These are phyloP conservation scores for Cyanidiococcus yangmingshanensis DNA, from an alignment of 23 red algal genomes.

Conservation along the genomic window DNA sequence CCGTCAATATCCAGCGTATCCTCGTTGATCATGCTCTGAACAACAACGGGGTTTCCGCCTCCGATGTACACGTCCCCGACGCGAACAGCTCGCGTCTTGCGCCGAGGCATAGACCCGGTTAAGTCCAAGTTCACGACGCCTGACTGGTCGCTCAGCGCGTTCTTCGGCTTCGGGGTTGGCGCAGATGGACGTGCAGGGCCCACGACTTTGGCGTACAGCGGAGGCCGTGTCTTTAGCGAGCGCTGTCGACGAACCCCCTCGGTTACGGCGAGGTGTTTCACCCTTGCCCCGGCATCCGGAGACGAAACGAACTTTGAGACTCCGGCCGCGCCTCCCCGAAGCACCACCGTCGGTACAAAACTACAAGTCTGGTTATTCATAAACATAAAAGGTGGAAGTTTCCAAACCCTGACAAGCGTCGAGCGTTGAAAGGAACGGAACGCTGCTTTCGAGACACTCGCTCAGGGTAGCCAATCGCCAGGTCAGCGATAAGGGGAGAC, in stretches of 20 bases:
- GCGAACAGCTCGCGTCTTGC: slow-evolving; percentile 69
- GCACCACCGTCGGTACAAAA: background rate
- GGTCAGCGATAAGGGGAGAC: too few relatives aligned
- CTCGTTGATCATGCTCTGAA: slow-evolving; percentile 99
- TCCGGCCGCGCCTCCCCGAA: background rate
- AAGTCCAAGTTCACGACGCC: slow-evolving; percentile 57
- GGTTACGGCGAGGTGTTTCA: background rate
- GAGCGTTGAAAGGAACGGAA: too few relatives aligned
- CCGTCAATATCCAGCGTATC: slow-evolving; percentile 92
- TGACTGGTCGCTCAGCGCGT: slow-evolving; percentile 61
- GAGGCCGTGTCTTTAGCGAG: background rate
- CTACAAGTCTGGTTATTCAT: too few relatives aligned
- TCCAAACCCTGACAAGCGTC: too few relatives aligned
- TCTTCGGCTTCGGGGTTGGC: slow-evolving; percentile 29
- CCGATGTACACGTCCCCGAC: slow-evolving; percentile 87
- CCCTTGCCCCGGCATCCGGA: background rate
- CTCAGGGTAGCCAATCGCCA: too few relatives aligned
- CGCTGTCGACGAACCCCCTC: background rate
- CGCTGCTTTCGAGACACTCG: too few relatives aligned
- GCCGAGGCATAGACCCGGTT: slow-evolving; percentile 61
- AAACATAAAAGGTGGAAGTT: too few relatives aligned
- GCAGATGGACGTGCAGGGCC: background rate
- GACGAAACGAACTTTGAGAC: background rate
- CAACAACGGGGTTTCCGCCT: slow-evolving; percentile 76
- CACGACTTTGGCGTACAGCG: slow-evolving; percentile 3